These are phyloP conservation scores for Kalaharituber pfeilii DNA, from an alignment of 2,329 filamentous ascomycete species.

Conservation along the genomic window DNA sequence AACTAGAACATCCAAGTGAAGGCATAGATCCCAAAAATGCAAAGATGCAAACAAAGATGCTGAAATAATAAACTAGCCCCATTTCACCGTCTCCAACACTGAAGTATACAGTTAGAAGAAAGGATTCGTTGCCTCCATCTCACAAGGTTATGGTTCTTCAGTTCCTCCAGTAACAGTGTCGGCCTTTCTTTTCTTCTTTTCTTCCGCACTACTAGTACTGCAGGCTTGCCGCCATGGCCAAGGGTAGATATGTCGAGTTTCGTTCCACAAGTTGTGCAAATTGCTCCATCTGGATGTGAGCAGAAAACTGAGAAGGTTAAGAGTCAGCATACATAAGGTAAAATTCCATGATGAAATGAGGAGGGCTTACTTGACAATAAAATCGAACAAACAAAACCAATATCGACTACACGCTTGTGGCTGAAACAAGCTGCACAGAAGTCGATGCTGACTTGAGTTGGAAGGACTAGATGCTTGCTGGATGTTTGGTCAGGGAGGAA, in stretches of 20 bases:
- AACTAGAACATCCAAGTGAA: neutral
- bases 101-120: no score
- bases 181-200: slow-evolving; percentile 59
- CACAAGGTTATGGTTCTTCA: neutral
- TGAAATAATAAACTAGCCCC: no score
- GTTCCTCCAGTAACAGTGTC: neutral
- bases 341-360: neutral
- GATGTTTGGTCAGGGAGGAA: slow-evolving; percentile 58
- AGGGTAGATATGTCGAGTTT: slow-evolving; percentile 41
- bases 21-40: neutral
- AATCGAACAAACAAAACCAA: slow-evolving; percentile 89
- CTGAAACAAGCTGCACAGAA: slow-evolving; percentile 98
- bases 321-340: no score
- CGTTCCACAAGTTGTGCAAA: slow-evolving; percentile 71
- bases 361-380: slow-evolving; percentile 60
- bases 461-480: slow-evolving; percentile 50
- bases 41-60: no score
- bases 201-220: slow-evolving; percentile 52
- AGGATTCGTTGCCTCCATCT: no score
- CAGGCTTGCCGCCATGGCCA: slow-evolving; percentile 57
- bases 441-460: slow-evolving; percentile 73
- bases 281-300: slow-evolving; percentile 41
- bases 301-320: slow-evolving; percentile 46
- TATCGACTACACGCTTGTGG: slow-evolving; percentile 74
- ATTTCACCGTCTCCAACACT: no score